Base-by-base conservation (phyloP, 108 stramenopile species). In the Stephanodiscus minutulus region DNA sequence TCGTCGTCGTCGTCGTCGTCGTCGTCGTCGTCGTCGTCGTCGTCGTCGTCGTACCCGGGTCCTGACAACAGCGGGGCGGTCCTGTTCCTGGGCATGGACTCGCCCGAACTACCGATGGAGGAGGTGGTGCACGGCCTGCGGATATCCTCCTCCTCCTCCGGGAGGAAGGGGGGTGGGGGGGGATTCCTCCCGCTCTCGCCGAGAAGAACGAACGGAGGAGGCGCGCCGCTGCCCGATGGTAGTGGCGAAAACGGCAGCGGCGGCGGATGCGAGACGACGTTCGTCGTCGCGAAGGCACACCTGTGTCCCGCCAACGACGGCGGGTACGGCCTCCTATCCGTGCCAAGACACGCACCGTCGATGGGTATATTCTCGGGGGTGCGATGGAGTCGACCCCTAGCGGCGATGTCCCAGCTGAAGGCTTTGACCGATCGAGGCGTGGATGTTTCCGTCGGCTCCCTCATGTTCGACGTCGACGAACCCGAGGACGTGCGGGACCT, bases 51-150 rank as follows among this genome's bases (percentile, higher is more conserved):
- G n/a, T 39, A 43, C 48, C 24, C 1, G n/a, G n/a, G n/a, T n/a
- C n/a, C n/a, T n/a, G n/a, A n/a, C n/a, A n/a, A 39, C 15, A 76
- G 71, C 60, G 78, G 79, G 12, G 47, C 80, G 18, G 86, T 94
- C 21, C 59, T 90, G 21, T 92, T 94, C 79, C 75, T 94, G 49
- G 93, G 93, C 25, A 94, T 94, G 93, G 93, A 94, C 81, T 72
- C 93, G 11, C 93, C 93, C 2, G 83, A 89, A 29, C 55, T 94
- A 11, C 83, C 88, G 21, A 50, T 92, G 47, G 86, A 87, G 18
- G 93, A 94, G 63, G 81, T 94, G 17, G 78, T 72, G 9, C 36
- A 72, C 17, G 93, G 85, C 17, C 64, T 94, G 22, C 35, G 66
- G 29, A 39, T 68, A 27, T 66, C 81, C 58, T 63, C 72, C 28